Evolutionary conservation across 352 stramenopile genomes (phyloP), one percentile per base, ranked within the genome.

Genomic region (Pythium guiyangense): DNA sequence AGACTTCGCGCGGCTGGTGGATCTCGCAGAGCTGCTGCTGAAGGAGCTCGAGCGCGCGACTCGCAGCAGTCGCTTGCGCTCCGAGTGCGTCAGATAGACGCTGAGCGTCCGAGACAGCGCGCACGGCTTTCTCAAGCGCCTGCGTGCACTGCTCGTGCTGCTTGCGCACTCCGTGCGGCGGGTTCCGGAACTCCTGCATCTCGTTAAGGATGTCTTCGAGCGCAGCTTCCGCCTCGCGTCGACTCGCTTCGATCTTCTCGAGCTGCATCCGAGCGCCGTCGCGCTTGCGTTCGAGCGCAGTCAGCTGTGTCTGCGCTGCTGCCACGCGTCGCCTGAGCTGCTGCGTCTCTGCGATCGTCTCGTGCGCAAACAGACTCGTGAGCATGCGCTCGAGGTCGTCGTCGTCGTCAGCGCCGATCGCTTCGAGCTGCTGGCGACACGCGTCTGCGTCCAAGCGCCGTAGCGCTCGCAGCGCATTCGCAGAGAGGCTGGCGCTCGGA

Each of bases 181-280:
- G 77, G 49, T 85, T 70, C 0, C 79, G 74, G 35, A 91, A 91
- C n/a, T 88, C 81, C 43, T 62, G 57, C 1, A 68, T 69, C 47
- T 90, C 80, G 18, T 62, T 54, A 26, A 85, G 46, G 1, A 81
- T 54, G 6, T 70, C 61, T 26, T 86, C 67, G 9, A 90, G 66
- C 0, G 52, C 52, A 18, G 60, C 50, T 17, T 71, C 61, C 9
- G 54, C 51, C 6, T 75, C 58, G 20, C 69, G 53, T 26, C 61
- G 52, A 12, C 31, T 15, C 37, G 46, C 34, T 42, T 73, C 50
- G 6, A 61, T 68, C 18, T 57, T 52, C 34, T 76, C 59, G 10
- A 80, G 34, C 34, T 75, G 60, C 44, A 74, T 77, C 44, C 66
- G 59, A 11, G 59, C 61, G n/a, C 70, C 59, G 49, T 81, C 66